Base-by-base conservation (phyloP, 805 yeast genomes). In the Kodamaea kaohsiungensis region DNA sequence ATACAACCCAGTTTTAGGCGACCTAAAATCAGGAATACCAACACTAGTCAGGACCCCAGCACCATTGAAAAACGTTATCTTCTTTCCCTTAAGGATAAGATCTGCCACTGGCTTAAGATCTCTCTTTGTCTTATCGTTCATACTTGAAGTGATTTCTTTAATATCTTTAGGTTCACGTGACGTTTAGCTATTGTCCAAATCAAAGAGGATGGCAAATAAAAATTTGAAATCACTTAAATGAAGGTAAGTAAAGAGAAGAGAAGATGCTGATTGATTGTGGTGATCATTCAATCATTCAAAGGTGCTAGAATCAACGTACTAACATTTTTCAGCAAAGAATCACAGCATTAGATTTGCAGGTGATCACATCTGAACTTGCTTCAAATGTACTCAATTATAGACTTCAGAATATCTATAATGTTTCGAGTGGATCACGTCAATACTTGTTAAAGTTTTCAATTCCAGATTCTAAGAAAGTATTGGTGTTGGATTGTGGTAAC, bases 21-120 rank as follows among this genome's bases (percentile, higher is more conserved):
- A 85, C 60, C 98, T 77, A 68, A 93, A 93, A 68, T 93, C 99
- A 0, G 98, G 99, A 46, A 92, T 93, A 0, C 98, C 99, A 47
- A 96, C 91, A 2, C 89, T 77, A 0, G 98, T 93, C 2, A 97
- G 90, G 40, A 91, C 85, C 0, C 99, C 99, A 0, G 99, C 99
- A 1, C 99, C 99, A 7, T 86, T 86, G 72, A 88, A 81, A 62
- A 88, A 85, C 0, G 86, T 81, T 5, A 87, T 80, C 58, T 81
- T 80, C 58, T 70, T 73, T 1, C 71, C 71, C 2, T 56, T 46
- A 43, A 65, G 59, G 18, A 76, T 61, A 2, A 69, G 71, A 1
- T 66, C 69, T 12, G 64, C 70, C 35, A 76, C 53, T 2, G 76
- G 75, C 37, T 58, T 37, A 10, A 51, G 25, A 8, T 49, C 48